A percentile compares a stretch with the other conserved stretches of the same genome.
These are phyloP conservation scores for Microcyclospora tardicrescens DNA, from an alignment of 2,329 filamentous ascomycete genomes.

Conservation along the genomic window DNA sequence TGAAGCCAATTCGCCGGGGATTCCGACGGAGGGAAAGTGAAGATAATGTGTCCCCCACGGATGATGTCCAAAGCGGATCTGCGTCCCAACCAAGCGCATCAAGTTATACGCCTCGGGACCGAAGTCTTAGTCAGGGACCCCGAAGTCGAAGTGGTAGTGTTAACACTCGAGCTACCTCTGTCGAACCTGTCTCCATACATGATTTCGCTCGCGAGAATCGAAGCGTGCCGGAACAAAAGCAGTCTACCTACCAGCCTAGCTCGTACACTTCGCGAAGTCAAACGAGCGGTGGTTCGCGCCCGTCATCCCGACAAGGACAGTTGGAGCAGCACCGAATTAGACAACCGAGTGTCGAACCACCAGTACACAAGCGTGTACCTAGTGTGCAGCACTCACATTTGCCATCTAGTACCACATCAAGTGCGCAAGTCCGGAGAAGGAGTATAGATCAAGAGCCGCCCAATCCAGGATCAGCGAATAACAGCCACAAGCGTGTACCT, in stretches of 20 bases:
- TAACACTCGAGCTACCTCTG: slow-evolving; percentile 19
- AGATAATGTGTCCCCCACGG: slow-evolving; percentile 30
- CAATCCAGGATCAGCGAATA: slow-evolving; percentile 11
- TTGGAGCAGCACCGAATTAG: slow-evolving; percentile 15
- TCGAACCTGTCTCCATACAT: slow-evolving; percentile 22
- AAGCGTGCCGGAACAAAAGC: slow-evolving; percentile 12
- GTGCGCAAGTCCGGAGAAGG: slow-evolving; percentile 6
- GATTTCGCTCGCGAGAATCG: slow-evolving; percentile 21
- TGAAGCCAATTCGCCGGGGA: slow-evolving; percentile 46
- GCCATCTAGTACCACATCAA: neutral
- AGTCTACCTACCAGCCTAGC: slow-evolving; percentile 15
- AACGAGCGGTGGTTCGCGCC: slow-evolving; percentile 14
- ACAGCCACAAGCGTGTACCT: slow-evolving; percentile 26
- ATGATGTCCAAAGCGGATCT: slow-evolving; percentile 19
- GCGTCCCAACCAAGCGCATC: slow-evolving; percentile 16
- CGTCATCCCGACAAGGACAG: slow-evolving; percentile 14
- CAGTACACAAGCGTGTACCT: slow-evolving; percentile 7
- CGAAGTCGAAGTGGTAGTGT: slow-evolving; percentile 20
- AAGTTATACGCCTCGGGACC: slow-evolving; percentile 16
- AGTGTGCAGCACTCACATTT: slow-evolving; percentile 10
- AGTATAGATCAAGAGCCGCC: slow-evolving; percentile 14
- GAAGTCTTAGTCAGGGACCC: slow-evolving; percentile 12
- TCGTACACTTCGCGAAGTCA: slow-evolving; percentile 16
- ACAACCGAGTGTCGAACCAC: slow-evolving; percentile 17
- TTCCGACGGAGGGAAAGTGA: slow-evolving; percentile 44